A percentile compares a stretch with the other conserved stretches of the same genome.
Evolutionary conservation across 805 yeast genomes (phyloP).

Genomic region (Metschnikowia noctiluminum): DNA sequence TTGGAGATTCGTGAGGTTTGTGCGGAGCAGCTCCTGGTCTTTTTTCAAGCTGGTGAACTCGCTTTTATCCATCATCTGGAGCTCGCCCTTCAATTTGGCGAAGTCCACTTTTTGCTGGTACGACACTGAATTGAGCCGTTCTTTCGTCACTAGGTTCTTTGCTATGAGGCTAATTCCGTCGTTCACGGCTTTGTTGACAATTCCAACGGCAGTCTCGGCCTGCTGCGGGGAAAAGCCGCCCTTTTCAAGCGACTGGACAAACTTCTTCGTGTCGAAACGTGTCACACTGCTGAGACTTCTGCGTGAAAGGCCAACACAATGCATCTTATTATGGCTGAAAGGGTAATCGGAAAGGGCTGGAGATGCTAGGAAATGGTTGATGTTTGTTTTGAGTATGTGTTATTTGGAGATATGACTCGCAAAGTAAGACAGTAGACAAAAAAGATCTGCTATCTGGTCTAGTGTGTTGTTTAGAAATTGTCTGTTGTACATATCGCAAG

Average conservation of each 20-base stretch:
- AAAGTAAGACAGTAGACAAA: too few species aligned
- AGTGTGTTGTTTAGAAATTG: too few species aligned
- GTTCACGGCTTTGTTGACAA: slow-evolving; percentile 70
- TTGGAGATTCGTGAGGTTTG: slow-evolving; percentile 82
- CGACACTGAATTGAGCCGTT: slow-evolving; percentile 75
- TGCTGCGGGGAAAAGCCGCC: slow-evolving; percentile 73
- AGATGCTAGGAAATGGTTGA: not conserved
- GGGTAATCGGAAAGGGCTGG: not conserved
- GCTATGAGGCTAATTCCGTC: slow-evolving; percentile 78
- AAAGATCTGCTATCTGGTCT: too few species aligned
- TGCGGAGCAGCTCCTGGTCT: slow-evolving; percentile 81
- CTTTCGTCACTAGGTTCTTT: slow-evolving; percentile 78
- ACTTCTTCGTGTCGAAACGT: slow-evolving; percentile 72
- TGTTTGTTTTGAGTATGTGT: too few species aligned
- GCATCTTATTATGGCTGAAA: not conserved
- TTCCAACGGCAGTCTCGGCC: slow-evolving; percentile 72
- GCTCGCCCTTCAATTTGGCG: slow-evolving; percentile 89
- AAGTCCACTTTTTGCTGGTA: slow-evolving; percentile 97
- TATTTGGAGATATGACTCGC: too few species aligned
- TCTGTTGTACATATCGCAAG: too few species aligned
- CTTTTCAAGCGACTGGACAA: slow-evolving; percentile 60
- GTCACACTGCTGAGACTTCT: slow-evolving; percentile 29
- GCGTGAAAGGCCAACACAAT: slow-evolving; percentile 4
- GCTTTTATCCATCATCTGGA: slow-evolving; percentile 80
- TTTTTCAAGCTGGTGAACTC: slow-evolving; percentile 79